Conservation (phyloP, 2,329 filamentous ascomycete genomes). For the Onygena corvina region DNA sequence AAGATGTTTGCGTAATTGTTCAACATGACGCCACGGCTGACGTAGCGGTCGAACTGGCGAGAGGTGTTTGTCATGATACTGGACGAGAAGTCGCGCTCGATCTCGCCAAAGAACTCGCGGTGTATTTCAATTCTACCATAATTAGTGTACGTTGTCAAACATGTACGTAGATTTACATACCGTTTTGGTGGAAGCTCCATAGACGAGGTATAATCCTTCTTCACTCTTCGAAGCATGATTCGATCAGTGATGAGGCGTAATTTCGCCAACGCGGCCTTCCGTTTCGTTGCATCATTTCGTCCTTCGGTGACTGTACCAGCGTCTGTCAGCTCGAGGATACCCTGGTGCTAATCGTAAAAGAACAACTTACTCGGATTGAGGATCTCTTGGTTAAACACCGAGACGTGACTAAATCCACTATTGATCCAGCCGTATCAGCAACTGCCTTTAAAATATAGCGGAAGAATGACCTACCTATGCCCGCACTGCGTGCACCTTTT, state of each 20-base stretch:
- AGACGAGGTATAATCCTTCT: conserved; percentile 81
- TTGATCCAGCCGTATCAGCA: conserved; percentile 4
- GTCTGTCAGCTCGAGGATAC: conserved; percentile 4
- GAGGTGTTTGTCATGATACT: conserved; percentile 90
- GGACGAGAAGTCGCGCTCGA: conserved; percentile 86
- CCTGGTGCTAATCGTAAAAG: neutral
- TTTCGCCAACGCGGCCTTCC: conserved; percentile 62
- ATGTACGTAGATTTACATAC: conserved; percentile 17
- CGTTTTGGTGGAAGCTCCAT: conserved; percentile 97
- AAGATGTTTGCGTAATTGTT: conserved; percentile 99
- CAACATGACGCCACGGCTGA: conserved; percentile 81
- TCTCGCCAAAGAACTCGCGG: conserved; percentile 91
- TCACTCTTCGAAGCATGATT: conserved; percentile 91
- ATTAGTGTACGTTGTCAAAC: conserved; percentile 9
- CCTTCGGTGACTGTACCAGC: conserved; percentile 42
- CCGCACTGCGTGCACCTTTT: conserved; percentile 60
- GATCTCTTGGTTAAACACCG: conserved; percentile 87
- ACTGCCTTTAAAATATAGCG: neutral
- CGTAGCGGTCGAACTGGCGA: conserved; percentile 89
- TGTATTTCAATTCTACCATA: conserved; percentile 60
- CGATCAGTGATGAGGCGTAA: conserved; percentile 78
- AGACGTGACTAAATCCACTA: conserved; percentile 55
- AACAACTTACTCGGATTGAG: conserved; percentile 55
- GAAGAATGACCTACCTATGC: conserved; percentile 33
- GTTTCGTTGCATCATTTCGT: conserved; percentile 38